Base-by-base conservation (phyloP, 441 rosid species). In the Breynia disticha region DNA sequence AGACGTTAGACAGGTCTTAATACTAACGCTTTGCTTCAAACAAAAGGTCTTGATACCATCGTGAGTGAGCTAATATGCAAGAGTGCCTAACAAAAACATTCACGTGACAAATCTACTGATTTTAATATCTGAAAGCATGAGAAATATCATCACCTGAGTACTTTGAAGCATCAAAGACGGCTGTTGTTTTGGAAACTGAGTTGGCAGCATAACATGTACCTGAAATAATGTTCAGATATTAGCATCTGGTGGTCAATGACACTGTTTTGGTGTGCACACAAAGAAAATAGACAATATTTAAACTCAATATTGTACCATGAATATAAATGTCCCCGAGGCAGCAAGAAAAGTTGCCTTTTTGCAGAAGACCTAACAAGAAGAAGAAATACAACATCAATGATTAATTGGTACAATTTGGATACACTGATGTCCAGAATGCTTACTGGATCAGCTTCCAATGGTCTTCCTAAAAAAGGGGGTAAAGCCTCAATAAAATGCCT, bases 381-480 rank as follows among this genome's bases (percentile, higher is more conserved):
- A 68, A 65, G 18, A 57, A 72, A 67, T 18, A 18, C 48, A 59
- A 49, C 38, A 37, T 18, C 47, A 16, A 15, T 52, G 52, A 63
- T 51, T 69, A 46, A 28, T 20, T 62, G 9, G 49, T 47, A 24
- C 32, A 24, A 39, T 39, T 56, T 19, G 22, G 18, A 57, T 39
- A 17, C 22, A 51, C 37, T 52, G 42, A 56, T 51, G 48, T n/a
- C 45, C 16, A 62, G 64, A 49, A 71, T 53, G 62, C 80, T 58
- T 72, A 93, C 97, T 46, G 88, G 79, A 71, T 93, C 95, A 67
- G 95, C 90, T 79, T 88, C 95, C 57, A 93, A 48, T 16, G 95
- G 95, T 64, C 90, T 84, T 72, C 97, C 98, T 68, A 91, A 70
- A 46, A 73, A 54, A 46, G 76, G 77, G 39, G 75, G 72, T 67